Evolutionary conservation across 345 rosid genomes (phyloP), one percentile per base, ranked within the genome.

Genomic region (Jatropha curcas): DNA sequence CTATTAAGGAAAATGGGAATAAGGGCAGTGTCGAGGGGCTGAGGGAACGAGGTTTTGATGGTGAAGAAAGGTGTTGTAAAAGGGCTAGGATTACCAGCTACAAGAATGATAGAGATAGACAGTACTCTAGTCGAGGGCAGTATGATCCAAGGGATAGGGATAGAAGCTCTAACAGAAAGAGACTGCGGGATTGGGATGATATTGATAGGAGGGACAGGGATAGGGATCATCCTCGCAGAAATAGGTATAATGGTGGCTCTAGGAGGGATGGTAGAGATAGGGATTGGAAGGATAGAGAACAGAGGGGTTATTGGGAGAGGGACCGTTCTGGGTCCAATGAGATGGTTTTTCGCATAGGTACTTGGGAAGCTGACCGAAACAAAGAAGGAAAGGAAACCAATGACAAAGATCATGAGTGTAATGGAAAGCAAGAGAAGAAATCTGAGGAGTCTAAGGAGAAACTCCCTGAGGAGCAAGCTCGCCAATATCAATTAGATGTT

Each of bases 301-400:
- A 73, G 3, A 89, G 84, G 67, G 98, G 99, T 71, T 95, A 92
- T 60, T 95, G 98, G 99, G 99, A 90, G 88, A 92, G 97, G 87
- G 99, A 90, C 65, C 85, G 85, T 33, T 74, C 71, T 1, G 95
- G 92, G 53, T 85, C 92, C 55, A 82, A 83, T 82, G 97, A 86
- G 58, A 80, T 95, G 82, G 85, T 95, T 82, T 95, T 82, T 61
- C 86, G 96, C 33, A 11, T 69, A 33, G 99, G 99, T 46, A 60
- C 85, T 69, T 95, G 99, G 99, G 97, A 95, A 78, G 87, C 84
- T 74, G 93, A 87, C 57, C 89, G 77, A 6, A 71, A 65, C 43
- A 83, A 79, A 62, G 91, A 85, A 71, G 88, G 76, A 48, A 89
- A 76, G 83, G 84, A 74, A 58, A 72, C 57, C 62, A 75, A 53